A percentile compares a stretch with the other conserved stretches of the same genome.
These are phyloP conservation scores for Cadophora malorum DNA, from an alignment of 2,329 filamentous ascomycete genomes.

Conservation along the genomic window DNA sequence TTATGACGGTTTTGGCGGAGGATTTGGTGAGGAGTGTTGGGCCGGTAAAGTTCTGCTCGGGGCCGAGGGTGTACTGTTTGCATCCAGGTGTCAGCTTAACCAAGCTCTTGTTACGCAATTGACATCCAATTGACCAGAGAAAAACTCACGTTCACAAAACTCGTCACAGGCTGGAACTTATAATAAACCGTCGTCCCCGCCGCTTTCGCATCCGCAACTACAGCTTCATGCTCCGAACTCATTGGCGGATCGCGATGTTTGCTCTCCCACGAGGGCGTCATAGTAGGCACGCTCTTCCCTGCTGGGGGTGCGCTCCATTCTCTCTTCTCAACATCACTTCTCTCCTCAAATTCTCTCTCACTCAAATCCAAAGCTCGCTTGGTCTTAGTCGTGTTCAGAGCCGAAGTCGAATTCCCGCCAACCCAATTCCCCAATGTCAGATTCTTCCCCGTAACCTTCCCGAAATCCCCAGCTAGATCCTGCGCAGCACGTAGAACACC, in stretches of 20 bases:
- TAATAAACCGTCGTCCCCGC: constrained; percentile 40
- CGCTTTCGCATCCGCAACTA: constrained; percentile 11
- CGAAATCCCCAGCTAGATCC: constrained; percentile 72
- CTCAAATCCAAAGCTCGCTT: constrained; percentile 19
- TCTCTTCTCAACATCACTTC: not conserved
- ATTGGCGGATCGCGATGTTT: constrained; percentile 13
- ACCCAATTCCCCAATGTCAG: constrained; percentile 52
- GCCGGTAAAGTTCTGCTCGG: constrained; percentile 52
- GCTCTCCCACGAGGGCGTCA: constrained; percentile 7
- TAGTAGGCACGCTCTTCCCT: not conserved
- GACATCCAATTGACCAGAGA: too few relatives aligned
- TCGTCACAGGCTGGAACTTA: constrained; percentile 39
- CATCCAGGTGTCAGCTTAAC: not conserved
- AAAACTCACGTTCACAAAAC: constrained; percentile 40
- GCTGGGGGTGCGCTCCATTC: not conserved
- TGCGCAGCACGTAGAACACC: constrained; percentile 71
- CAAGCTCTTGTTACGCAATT: too few relatives aligned
- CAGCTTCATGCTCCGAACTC: constrained; percentile 32
- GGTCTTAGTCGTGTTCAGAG: not conserved
- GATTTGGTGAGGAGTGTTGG: constrained; percentile 47
- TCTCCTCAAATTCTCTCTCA: constrained; percentile 6
- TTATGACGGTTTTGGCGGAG: constrained; percentile 61
- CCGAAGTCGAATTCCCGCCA: too few relatives aligned
- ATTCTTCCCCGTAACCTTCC: constrained; percentile 71
- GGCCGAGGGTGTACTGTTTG: constrained; percentile 52